Base-by-base conservation (phyloP, 768 basidiomycete species). In the Hericium coralloides region DNA sequence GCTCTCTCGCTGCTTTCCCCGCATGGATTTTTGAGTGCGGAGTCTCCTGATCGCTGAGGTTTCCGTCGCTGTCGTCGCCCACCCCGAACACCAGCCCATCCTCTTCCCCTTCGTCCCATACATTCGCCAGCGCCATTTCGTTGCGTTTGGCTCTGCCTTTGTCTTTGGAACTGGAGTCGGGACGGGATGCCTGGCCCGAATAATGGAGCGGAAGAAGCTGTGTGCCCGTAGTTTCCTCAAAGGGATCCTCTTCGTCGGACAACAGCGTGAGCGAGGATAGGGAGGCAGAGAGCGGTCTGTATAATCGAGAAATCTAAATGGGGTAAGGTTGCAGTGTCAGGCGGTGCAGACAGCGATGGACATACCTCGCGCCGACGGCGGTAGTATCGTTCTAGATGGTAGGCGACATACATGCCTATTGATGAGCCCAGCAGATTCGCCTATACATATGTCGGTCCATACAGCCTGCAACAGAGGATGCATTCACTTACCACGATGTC, bases 41-140 rank as follows among this genome's bases (percentile, higher is more conserved):
- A 45, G 12, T 20, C 43, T 45, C 43, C 43, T 45, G 17, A 8
- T 45, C 43, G 43, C 43, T 45, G 8, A 45, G 12, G 43, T 87
- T 84, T 18, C 78, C 74, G 51, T 84, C 83, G 62, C 81, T 82
- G 58, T 82, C 81, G 10, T 77, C 80, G 4, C 83, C 87, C 53
- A 88, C 74, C 45, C 76, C 82, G 67, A 91, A 89, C 5, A 50
- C 23, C n/a, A 45, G 43, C 5, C 43, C 43, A 37, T 87, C 59
- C 55, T 89, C 87, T 69, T 92, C 89, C 25, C 82, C 78, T 62
- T 87, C 86, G 59, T 90, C 85, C 88, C 88, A 91, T 47, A 85
- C 82, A 66, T 87, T 76, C 15, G 76, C 74, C 47, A 87, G 63
- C 9, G 55, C 57, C 38, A 31, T 59, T 31, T 47, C 65, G 65